These are phyloP conservation scores for Camellia lanceoleosa DNA, from an alignment of 148 eudicot species.

Conservation along the genomic window DNA sequence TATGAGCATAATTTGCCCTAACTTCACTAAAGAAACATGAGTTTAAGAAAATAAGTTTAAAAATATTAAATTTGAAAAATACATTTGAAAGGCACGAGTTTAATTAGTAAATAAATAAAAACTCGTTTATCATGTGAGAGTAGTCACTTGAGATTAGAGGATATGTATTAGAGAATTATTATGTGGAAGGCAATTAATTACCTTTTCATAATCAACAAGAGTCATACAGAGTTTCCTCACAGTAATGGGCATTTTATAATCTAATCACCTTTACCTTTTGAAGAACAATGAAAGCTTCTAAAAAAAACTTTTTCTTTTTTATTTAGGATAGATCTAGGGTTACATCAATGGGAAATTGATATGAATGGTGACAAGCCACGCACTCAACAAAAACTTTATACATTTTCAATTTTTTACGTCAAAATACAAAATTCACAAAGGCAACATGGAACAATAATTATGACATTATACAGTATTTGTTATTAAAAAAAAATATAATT, in stretches of 20 bases:
- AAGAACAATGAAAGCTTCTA: background rate
- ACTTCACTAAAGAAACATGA: too few relatives aligned
- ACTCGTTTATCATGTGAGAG: background rate
- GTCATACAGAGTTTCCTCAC: background rate
- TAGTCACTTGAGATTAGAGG: background rate
- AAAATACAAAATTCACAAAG: too few relatives aligned
- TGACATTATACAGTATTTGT: too few relatives aligned
- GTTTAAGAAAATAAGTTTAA: too few relatives aligned
- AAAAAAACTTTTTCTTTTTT: too few relatives aligned
- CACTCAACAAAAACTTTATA: background rate
- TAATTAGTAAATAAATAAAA: background rate
- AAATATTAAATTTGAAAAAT: too few relatives aligned
- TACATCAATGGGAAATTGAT: background rate
- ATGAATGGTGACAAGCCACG: background rate
- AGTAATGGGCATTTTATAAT: background rate
- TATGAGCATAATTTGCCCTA: too few relatives aligned
- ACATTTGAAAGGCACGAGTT: too few relatives aligned
- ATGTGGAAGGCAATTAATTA: background rate
- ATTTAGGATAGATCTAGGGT: background rate
- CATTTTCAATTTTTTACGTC: too few relatives aligned
- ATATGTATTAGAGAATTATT: background rate
- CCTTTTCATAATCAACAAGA: background rate
- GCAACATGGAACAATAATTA: too few relatives aligned
- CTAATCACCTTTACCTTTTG: background rate
- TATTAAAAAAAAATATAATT: too few relatives aligned